A percentile compares a stretch with the other conserved stretches of the same genome.
phyloP scores from a whole-genome alignment of 352 stramenopile species.

The Halophytophthora batemanensis region DNA sequence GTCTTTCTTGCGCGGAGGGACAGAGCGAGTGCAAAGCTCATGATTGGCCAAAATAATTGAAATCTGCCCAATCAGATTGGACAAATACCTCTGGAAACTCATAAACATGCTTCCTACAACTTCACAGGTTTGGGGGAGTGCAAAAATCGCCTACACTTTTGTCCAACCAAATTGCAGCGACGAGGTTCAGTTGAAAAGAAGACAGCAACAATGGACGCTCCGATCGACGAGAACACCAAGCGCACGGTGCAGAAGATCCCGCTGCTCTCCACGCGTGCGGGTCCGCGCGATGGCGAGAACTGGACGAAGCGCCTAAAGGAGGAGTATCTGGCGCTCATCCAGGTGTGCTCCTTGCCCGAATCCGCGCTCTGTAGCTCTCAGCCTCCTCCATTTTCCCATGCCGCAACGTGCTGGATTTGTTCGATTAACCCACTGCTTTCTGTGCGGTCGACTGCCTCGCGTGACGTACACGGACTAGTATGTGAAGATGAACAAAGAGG shows the following conservation, averaged over 20 bases:
- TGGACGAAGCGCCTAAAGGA: slow-evolving; percentile 87
- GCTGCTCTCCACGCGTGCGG: slow-evolving; percentile 74
- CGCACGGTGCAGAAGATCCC: slow-evolving; percentile 82
- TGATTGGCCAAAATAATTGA: no score
- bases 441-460: not conserved
- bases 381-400: not conserved
- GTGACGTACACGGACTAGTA: slow-evolving; percentile 30
- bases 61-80: no score
- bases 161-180: no score
- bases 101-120: no score
- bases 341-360: slow-evolving; percentile 18
- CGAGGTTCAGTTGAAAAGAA: no score
- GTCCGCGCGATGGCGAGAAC: slow-evolving; percentile 69
- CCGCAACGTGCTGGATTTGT: not conserved
- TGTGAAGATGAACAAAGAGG: slow-evolving; percentile 89
- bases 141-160: no score
- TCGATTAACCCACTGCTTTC: not conserved
- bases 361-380: no score
- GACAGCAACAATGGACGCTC: slow-evolving; percentile 51
- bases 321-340: slow-evolving; percentile 85
- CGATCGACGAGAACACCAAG: slow-evolving; percentile 81
- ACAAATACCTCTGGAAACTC: no score
- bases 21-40: no score
- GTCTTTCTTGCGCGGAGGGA: no score
- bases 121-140: no score